These are phyloP conservation scores for Chrysopogon serrulatus DNA, from an alignment of 176 grass and related monocot species.

Conservation along the genomic window DNA sequence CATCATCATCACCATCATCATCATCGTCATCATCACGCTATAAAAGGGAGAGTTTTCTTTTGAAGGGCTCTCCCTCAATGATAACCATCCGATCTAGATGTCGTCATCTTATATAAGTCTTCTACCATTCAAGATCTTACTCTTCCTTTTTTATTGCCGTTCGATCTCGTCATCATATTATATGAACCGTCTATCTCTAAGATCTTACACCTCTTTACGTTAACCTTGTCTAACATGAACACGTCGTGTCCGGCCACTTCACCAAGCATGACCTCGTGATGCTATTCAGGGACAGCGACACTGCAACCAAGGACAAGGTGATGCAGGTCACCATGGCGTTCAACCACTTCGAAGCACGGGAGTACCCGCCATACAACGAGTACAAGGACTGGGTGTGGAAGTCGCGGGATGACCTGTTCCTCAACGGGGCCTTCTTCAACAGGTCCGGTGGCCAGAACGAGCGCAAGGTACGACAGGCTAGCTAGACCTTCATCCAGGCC, in stretches of 20 bases:
- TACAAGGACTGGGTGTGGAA: conserved; percentile 80
- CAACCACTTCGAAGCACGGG: conserved; percentile 86
- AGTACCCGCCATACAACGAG: conserved; percentile 38
- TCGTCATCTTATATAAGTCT: too few species aligned
- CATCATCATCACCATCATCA: too few species aligned
- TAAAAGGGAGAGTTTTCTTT: too few species aligned
- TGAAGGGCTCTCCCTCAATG: too few species aligned
- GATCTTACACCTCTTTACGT: too few species aligned
- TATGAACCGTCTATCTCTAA: too few species aligned
- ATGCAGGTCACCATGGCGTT: conserved; percentile 84
- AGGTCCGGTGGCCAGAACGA: conserved; percentile 39
- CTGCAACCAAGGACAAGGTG: conserved; percentile 17
- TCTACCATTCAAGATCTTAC: too few species aligned
- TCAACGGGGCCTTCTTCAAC: conserved; percentile 74
- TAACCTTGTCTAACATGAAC: too few species aligned
- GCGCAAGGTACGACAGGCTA: not conserved
- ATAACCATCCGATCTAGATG: too few species aligned
- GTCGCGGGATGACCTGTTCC: conserved; percentile 55
- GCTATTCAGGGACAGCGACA: conserved; percentile 67
- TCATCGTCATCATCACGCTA: too few species aligned
- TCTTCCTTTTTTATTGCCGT: too few species aligned
- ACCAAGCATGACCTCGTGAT: conserved; percentile 71
- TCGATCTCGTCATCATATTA: too few species aligned
- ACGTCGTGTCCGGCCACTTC: conserved; percentile 63
- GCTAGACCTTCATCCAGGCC: not conserved